These are phyloP conservation scores for Lactarius sanguifluus DNA, from an alignment of 768 basidiomycete species.

Conservation along the genomic window DNA sequence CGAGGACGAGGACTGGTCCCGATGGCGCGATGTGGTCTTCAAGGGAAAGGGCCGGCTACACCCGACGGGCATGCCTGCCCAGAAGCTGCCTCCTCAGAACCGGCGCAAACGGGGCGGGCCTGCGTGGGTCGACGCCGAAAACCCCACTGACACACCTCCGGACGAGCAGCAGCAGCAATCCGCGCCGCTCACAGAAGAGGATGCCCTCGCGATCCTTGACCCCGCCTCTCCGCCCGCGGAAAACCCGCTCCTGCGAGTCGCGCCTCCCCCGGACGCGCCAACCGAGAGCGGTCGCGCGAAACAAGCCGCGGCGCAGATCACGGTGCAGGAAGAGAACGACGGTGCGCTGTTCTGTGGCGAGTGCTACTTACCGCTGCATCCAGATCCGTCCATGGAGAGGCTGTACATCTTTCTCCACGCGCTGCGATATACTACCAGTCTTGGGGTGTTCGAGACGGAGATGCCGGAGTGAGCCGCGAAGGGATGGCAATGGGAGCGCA, in stretches of 20 bases:
- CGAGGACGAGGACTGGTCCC: conserved; percentile 84
- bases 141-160: not conserved
- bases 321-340: conserved; percentile 33
- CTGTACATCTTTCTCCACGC: conserved; percentile 97
- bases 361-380: conserved; percentile 90
- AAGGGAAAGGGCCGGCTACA: conserved; percentile 63
- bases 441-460: conserved; percentile 82
- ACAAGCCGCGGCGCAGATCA: conserved; percentile 34
- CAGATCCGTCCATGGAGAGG: conserved; percentile 89
- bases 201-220: conserved; percentile 43
- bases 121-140: conserved; percentile 21
- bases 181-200: conserved; percentile 47
- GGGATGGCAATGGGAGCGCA: conserved; percentile 58
- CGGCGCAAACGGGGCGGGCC: conserved; percentile 59
- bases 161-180: conserved; percentile 18
- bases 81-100: conserved; percentile 61
- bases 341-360: conserved; percentile 70
- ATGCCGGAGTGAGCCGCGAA: conserved; percentile 88
- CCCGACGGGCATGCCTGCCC: conserved; percentile 41
- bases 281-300: conserved; percentile 34
- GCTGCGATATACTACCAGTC: conserved; percentile 73
- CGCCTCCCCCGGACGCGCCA: conserved; percentile 35
- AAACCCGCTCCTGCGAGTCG: conserved; percentile 20
- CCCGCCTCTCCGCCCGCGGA: conserved; percentile 17
- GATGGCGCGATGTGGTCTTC: conserved; percentile 88